Evolutionary conservation across 2,329 filamentous ascomycete species (phyloP).

Genomic region (Talaromyces pinophilus): DNA sequence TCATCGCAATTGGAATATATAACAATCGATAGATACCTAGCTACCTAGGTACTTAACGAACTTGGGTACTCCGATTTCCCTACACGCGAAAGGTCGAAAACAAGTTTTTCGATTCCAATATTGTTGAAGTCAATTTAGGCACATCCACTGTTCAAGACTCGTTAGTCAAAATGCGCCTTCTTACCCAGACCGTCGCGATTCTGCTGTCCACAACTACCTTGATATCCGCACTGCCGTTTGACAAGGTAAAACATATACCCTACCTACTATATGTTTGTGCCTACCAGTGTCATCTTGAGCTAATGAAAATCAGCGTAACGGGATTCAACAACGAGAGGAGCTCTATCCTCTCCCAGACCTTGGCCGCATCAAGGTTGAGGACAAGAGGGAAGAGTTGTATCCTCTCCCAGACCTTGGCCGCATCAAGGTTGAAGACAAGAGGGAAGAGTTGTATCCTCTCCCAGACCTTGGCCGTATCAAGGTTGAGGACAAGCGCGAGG

Average conservation of each 20-base stretch:
- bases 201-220: slow-evolving; percentile 3
- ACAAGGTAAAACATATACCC: slow-evolving; percentile 2
- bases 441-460: slow-evolving; percentile 4
- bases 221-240: slow-evolving; percentile 5
- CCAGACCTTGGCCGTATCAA: slow-evolving; percentile 17
- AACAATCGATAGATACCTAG: no score
- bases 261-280: not conserved
- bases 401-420: slow-evolving; percentile 7
- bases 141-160: not conserved
- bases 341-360: not conserved
- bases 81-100: no score
- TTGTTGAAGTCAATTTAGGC: no score
- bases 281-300: not conserved
- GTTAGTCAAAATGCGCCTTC: slow-evolving; percentile 12
- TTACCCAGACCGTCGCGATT: not conserved
- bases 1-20: no score
- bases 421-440: slow-evolving; percentile 4
- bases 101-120: no score
- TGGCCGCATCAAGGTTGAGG: not conserved
- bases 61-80: no score
- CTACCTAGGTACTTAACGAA: no score
- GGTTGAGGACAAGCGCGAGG: slow-evolving; percentile 6
- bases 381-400: slow-evolving; percentile 11
- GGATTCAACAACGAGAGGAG: not conserved
- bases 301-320: not conserved